Evolutionary conservation across 768 basidiomycete species (phyloP).

Genomic region (Auricularia heimuer): DNA sequence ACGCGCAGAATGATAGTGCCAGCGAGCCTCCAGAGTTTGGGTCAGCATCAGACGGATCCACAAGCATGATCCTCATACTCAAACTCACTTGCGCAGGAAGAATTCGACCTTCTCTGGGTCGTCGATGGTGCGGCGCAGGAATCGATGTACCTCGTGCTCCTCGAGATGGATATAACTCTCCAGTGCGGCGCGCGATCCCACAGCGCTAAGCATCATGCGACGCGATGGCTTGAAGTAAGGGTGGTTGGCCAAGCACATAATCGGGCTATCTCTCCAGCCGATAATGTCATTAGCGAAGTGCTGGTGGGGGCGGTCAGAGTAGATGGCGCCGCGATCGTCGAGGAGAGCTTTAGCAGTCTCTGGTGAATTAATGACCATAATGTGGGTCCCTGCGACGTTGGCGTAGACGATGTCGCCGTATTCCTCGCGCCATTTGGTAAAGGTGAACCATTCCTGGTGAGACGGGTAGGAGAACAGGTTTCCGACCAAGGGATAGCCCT

Average conservation of each 20-base stretch:
- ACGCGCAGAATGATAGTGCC: slow-evolving; percentile 9
- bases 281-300: slow-evolving; percentile 10
- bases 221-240: not conserved
- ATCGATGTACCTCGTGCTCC: not conserved
- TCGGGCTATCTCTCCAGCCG: not conserved
- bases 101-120: not conserved
- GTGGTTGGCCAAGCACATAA: not conserved
- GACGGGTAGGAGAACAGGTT: slow-evolving; percentile 17
- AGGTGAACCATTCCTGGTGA: slow-evolving; percentile 6
- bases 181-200: not conserved
- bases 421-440: not conserved
- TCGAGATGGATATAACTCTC: not conserved
- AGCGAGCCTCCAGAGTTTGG: not conserved
- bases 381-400: slow-evolving; percentile 53
- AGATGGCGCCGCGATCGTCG: slow-evolving; percentile 12
- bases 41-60: not conserved
- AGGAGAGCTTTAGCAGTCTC: slow-evolving; percentile 13
- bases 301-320: slow-evolving; percentile 12
- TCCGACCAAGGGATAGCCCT: slow-evolving; percentile 15
- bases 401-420: slow-evolving; percentile 53
- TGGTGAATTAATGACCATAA: slow-evolving; percentile 21
- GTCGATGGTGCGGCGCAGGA: not conserved
- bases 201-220: not conserved
- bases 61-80: not conserved
- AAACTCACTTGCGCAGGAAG: not conserved